Conservation (phyloP, 2,329 filamentous ascomycete species). For the Cercospora nicotianae region DNA sequence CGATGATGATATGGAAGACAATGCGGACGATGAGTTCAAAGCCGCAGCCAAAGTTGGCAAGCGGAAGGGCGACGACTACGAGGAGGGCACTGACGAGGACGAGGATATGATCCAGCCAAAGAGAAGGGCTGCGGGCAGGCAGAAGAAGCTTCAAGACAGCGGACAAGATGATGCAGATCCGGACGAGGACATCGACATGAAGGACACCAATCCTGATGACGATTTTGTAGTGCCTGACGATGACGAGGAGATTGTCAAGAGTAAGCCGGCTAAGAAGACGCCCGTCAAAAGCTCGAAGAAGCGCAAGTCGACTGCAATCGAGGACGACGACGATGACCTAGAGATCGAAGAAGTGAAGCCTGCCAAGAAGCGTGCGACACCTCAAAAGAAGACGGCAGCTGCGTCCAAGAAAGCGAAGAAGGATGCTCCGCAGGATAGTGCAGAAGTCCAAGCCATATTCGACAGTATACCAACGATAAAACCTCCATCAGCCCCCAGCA, state of each 20-base stretch:
- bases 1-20: constrained; percentile 47
- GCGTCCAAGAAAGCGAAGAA: constrained; percentile 64
- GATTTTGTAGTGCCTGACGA: constrained; percentile 49
- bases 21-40: constrained; percentile 80
- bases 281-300: constrained; percentile 47
- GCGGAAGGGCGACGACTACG: constrained; percentile 66
- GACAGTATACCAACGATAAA: constrained; percentile 81
- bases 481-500: constrained; percentile 78
- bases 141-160: constrained; percentile 38
- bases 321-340: constrained; percentile 54
- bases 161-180: constrained; percentile 45
- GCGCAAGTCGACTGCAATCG: constrained; percentile 60
- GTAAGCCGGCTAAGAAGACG: constrained; percentile 43
- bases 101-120: constrained; percentile 68
- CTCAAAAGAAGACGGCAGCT: constrained; percentile 52
- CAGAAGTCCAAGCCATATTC: constrained; percentile 77
- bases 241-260: constrained; percentile 43
- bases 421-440: constrained; percentile 64
- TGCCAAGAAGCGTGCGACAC: constrained; percentile 55
- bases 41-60: constrained; percentile 64
- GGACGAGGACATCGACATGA: constrained; percentile 55
- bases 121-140: constrained; percentile 27
- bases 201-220: constrained; percentile 50
- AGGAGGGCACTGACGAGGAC: constrained; percentile 61
- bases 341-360: constrained; percentile 48